A percentile compares a stretch with the other conserved stretches of the same genome.
Conservation (phyloP, 495 filamentous ascomycete genomes). For the Cercophora newfieldiana region DNA sequence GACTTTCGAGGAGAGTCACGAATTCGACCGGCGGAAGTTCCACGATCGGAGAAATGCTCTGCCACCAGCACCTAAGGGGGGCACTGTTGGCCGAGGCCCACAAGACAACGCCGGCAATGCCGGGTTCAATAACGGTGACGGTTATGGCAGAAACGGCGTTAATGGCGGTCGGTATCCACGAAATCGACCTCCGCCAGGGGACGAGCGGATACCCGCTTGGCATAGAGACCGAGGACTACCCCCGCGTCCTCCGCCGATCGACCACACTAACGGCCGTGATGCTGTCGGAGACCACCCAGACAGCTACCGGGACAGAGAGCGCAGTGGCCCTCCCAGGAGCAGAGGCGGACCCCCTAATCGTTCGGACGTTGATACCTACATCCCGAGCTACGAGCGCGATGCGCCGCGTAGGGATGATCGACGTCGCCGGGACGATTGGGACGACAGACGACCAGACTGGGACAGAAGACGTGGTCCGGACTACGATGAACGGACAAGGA, state of each 20-base stretch:
- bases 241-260: conserved; percentile 46
- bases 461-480: conserved; percentile 34
- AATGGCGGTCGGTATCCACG: conserved; percentile 42
- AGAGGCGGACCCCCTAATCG: conserved; percentile 33
- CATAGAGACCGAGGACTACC: conserved; percentile 49
- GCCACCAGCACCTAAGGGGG: conserved; percentile 87
- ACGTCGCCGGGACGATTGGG: conserved; percentile 29
- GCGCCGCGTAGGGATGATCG: conserved; percentile 46
- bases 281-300: conserved; percentile 34
- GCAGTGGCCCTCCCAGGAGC: conserved; percentile 23
- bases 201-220: conserved; percentile 51
- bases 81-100: conserved; percentile 75
- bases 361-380: conserved; percentile 57
- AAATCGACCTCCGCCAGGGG: conserved; percentile 35
- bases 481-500: conserved; percentile 49
- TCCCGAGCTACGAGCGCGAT: conserved; percentile 54
- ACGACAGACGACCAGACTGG: conserved; percentile 15
- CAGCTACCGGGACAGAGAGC: conserved; percentile 39
- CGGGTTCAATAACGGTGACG: conserved; percentile 48
- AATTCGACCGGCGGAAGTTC: conserved; percentile 87
- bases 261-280: conserved; percentile 35
- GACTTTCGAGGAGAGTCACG: conserved; percentile 89
- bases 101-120: conserved; percentile 54
- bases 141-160: conserved; percentile 41
- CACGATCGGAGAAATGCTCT: conserved; percentile 73